phyloP scores from a whole-genome alignment of 2,329 filamentous ascomycete genomes.

The Exophiala calicioides region DNA sequence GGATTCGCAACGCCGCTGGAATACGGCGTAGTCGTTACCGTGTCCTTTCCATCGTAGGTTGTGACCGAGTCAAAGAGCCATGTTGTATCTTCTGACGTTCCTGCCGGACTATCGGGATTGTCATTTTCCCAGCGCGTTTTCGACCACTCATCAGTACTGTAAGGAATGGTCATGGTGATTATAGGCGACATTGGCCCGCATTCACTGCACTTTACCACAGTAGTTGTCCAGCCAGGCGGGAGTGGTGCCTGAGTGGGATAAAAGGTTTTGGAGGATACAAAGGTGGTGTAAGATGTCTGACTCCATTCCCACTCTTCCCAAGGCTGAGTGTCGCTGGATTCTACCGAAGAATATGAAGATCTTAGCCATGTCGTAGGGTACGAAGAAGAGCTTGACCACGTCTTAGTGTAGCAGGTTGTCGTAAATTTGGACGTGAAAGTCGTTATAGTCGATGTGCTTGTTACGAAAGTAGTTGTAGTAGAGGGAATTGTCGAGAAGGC shows the following conservation, averaged over 20 bases:
- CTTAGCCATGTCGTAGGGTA: background rate
- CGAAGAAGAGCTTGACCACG: background rate
- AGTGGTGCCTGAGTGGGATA: background rate
- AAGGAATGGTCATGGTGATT: conserved; percentile 2
- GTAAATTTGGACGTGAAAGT: background rate
- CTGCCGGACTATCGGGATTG: background rate
- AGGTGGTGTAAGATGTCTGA: background rate
- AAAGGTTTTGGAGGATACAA: background rate
- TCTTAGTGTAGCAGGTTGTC: background rate
- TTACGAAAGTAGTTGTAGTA: background rate
- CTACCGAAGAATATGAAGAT: conserved; percentile 1
- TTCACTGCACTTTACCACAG: background rate
- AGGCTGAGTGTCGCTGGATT: background rate
- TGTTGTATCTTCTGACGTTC: background rate
- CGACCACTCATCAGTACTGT: background rate
- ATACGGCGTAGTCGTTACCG: background rate
- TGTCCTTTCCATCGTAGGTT: background rate
- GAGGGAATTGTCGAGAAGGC: background rate
- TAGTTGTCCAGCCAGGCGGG: background rate
- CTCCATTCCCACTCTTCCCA: conserved; percentile 1
- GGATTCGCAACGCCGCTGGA: background rate
- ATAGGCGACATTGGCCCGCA: background rate
- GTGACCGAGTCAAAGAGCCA: background rate
- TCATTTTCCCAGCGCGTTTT: background rate
- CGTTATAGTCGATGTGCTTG: background rate